These are phyloP conservation scores for Alloascoidea hylecoeti DNA, from an alignment of 805 yeast species.

Conservation along the genomic window DNA sequence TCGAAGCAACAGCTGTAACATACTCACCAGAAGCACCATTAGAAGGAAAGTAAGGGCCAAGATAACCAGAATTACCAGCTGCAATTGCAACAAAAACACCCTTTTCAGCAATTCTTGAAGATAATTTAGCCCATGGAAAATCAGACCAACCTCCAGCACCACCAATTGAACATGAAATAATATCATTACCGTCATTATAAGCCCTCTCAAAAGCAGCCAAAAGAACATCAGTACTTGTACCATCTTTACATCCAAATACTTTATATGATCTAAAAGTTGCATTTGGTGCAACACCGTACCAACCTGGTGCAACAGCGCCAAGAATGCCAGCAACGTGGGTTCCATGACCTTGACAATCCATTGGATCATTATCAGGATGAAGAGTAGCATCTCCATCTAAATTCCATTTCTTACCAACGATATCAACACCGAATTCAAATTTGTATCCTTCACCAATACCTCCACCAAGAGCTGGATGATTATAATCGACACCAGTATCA, in stretches of 20 bases:
- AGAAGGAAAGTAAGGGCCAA: slow-evolving; percentile 3
- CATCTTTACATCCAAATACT: slow-evolving; percentile 10
- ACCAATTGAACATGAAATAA: slow-evolving; percentile 11
- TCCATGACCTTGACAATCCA: slow-evolving; percentile 14
- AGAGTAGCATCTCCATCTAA: slow-evolving; percentile 8
- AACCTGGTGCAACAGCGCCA: slow-evolving; percentile 5
- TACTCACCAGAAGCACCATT: slow-evolving; percentile 4
- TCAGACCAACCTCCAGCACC: slow-evolving; percentile 6
- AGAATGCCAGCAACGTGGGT: slow-evolving; percentile 12
- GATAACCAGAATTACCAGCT: slow-evolving; percentile 9
- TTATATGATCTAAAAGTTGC: slow-evolving; percentile 9
- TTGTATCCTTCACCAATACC: slow-evolving; percentile 9
- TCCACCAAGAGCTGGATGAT: slow-evolving; percentile 11
- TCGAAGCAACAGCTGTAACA: slow-evolving; percentile 4
- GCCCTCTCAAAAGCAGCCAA: slow-evolving; percentile 6
- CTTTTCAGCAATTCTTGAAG: slow-evolving; percentile 7
- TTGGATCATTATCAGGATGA: slow-evolving; percentile 8
- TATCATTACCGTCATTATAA: slow-evolving; percentile 6
- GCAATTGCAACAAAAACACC: slow-evolving; percentile 9
- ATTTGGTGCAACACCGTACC: slow-evolving; percentile 12
- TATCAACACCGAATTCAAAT: slow-evolving; percentile 9
- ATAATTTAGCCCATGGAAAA: slow-evolving; percentile 7
- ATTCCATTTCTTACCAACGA: slow-evolving; percentile 9
- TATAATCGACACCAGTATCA: slow-evolving; percentile 10
- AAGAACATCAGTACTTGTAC: slow-evolving; percentile 8